phyloP scores from a whole-genome alignment of 2,329 filamentous ascomycete species.

The Neocucurbitaria cava region DNA sequence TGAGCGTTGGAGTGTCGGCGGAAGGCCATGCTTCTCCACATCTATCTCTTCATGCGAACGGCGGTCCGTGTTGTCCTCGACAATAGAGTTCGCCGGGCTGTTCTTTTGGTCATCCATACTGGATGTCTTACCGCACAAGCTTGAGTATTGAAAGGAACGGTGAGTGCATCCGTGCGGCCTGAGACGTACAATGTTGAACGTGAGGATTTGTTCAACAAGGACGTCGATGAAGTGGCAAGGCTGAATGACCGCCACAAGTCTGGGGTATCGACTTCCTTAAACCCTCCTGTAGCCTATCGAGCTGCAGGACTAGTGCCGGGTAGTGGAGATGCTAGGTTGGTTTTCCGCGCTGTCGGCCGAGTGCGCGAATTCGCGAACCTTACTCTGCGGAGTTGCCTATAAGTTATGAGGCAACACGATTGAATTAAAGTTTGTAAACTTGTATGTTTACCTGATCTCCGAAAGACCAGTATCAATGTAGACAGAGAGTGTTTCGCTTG shows the following conservation, averaged over 20 bases:
- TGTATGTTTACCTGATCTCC: too few species aligned
- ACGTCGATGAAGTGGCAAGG: neutral
- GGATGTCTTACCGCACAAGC: neutral
- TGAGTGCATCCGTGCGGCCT: neutral
- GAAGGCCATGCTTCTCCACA: constrained; percentile 19
- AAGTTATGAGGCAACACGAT: neutral
- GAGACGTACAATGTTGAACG: neutral
- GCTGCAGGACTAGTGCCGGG: constrained; percentile 3
- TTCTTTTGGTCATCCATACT: neutral
- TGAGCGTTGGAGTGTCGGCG: constrained; percentile 22
- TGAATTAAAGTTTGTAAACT: neutral
- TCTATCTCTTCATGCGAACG: constrained; percentile 10
- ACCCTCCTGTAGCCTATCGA: neutral
- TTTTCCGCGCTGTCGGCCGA: neutral
- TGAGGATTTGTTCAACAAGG: neutral
- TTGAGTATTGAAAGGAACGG: neutral
- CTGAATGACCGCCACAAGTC: neutral
- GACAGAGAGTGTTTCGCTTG: neutral
- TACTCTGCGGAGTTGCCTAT: neutral
- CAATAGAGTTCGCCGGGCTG: neutral
- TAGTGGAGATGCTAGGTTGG: neutral
- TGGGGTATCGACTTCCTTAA: constrained; percentile 3
- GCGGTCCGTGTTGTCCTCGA: neutral
- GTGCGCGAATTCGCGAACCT: neutral
- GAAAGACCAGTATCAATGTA: neutral